Base-by-base conservation (phyloP, 2,329 filamentous ascomycete species). In the Aspergillus ibericus region DNA sequence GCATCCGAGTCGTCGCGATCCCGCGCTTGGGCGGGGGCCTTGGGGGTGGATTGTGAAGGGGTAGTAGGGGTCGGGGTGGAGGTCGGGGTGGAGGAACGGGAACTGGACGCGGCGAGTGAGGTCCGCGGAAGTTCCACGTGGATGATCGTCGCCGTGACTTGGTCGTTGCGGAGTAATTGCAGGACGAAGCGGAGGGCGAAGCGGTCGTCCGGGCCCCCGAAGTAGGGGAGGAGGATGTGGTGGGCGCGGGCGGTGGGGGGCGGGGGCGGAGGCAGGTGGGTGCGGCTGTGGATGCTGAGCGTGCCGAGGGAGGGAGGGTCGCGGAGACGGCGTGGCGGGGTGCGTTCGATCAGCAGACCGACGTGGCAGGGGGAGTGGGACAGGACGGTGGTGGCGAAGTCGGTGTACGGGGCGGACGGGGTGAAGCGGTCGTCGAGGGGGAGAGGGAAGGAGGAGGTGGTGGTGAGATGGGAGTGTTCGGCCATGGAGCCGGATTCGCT, bases 191-290 rank as follows among this genome's bases (percentile, higher is more conserved):
- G 82, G 0, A 98, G 81, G 0, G 92, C 93, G 4, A 88, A 85
- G 7, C 86, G 84, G 69, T 97, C 93, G 69, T 99, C 95, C 1
- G 81, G 78, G 8, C 91, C 91, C 16, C 93, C 93, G 59, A 96
- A 88, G 76, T 92, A 98, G 0, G 93, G 89, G 55, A 96, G 81
- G 72, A 96, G 93, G 64, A 98, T 83, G 71, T 93, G 92, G 70
- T 96, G 92, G 35, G 85, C 87, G 96, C 85, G 69, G 7, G 29
- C 29, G 18, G 59, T 55, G 60, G 87, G 88, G 67, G 81, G 79
- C 5, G 87, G 81, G 0, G 83, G 78, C 18, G 83, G 76, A 0
- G 82, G 77, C 10, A 84, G 77, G 54, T 89, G 85, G n/a, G 80
- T 77, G 32, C 82, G 76, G 63, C 84, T 86, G 60, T 83, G 81